These are phyloP conservation scores for Pseudopithomyces maydicus DNA, from an alignment of 2,329 filamentous ascomycete species.

Conservation along the genomic window DNA sequence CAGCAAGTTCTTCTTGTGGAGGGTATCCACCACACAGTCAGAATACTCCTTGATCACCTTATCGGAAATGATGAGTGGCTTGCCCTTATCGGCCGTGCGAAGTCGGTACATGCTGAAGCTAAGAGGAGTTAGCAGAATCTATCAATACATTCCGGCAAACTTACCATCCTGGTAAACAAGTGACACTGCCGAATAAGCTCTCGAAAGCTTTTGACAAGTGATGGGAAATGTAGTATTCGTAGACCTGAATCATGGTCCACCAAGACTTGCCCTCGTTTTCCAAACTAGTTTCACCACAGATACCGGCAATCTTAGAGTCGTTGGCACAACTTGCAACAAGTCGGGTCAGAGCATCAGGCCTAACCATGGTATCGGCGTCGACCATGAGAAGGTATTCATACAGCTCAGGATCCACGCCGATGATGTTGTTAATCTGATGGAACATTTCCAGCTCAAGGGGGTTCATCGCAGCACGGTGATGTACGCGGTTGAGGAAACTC, in stretches of 20 bases:
- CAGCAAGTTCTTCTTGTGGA: constrained; percentile 93
- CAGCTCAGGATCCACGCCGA: constrained; percentile 94
- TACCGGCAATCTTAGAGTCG: constrained; percentile 94
- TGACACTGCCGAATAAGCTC: constrained; percentile 95
- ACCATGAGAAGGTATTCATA: constrained; percentile 98
- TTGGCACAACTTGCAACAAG: constrained; percentile 92
- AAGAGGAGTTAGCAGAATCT: constrained; percentile 20
- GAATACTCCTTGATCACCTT: constrained; percentile 86
- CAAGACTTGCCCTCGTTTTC: constrained; percentile 94
- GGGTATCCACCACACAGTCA: constrained; percentile 86
- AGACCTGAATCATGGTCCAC: constrained; percentile 99
- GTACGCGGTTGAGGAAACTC: constrained; percentile 97
- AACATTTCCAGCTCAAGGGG: constrained; percentile 97
- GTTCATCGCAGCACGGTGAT: constrained; percentile 92
- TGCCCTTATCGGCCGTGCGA: constrained; percentile 89
- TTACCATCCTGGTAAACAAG: constrained; percentile 98
- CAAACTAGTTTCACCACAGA: constrained; percentile 94
- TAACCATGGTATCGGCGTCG: constrained; percentile 94
- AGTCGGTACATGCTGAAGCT: constrained; percentile 99
- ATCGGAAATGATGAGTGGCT: constrained; percentile 91
- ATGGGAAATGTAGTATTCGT: constrained; percentile 99
- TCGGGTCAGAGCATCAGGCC: constrained; percentile 88
- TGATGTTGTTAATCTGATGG: constrained; percentile 99
- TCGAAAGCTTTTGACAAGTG: constrained; percentile 97
- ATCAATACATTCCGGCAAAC: constrained; percentile 45